Percentiles rank a stretch among this genome's conserved stretches.
Evolutionary conservation across 495 filamentous ascomycete genomes (phyloP).

Genomic region (Letharia columbiana): DNA sequence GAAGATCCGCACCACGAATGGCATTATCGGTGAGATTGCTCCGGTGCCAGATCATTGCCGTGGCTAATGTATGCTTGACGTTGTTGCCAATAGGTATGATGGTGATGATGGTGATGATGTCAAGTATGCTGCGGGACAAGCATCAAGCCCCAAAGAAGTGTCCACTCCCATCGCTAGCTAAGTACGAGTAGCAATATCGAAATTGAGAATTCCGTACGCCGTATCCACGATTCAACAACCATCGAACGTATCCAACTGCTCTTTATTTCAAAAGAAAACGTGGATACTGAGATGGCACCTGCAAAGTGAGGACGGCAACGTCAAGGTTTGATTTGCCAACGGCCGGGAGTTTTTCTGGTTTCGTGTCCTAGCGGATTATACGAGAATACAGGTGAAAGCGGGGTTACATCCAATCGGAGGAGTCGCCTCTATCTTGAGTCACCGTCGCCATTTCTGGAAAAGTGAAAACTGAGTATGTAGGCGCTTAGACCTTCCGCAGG

Average conservation of each 20-base stretch:
- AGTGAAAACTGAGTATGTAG: neutral
- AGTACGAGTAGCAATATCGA: too few relatives aligned
- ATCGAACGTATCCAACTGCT: too few relatives aligned
- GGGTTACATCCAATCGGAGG: neutral
- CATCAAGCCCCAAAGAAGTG: too few relatives aligned
- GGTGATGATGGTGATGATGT: too few relatives aligned
- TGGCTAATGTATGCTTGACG: too few relatives aligned
- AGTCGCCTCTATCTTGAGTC: neutral
- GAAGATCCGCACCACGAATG: neutral
- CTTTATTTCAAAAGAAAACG: too few relatives aligned
- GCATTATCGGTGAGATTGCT: neutral
- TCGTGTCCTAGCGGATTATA: neutral
- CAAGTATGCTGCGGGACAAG: too few relatives aligned
- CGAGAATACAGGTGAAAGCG: neutral
- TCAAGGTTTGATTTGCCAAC: neutral
- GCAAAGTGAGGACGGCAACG: neutral
- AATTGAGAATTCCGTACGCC: too few relatives aligned
- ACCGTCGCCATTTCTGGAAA: neutral
- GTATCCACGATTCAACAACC: too few relatives aligned
- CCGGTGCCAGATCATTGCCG: too few relatives aligned
- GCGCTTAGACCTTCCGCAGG: neutral
- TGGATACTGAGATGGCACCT: neutral
- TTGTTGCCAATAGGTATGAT: too few relatives aligned
- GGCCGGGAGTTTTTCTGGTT: neutral
- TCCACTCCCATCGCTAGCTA: too few relatives aligned